Evolutionary conservation across 148 eudicot species (phyloP).

Genomic region (Vaccinium darrowii): DNA sequence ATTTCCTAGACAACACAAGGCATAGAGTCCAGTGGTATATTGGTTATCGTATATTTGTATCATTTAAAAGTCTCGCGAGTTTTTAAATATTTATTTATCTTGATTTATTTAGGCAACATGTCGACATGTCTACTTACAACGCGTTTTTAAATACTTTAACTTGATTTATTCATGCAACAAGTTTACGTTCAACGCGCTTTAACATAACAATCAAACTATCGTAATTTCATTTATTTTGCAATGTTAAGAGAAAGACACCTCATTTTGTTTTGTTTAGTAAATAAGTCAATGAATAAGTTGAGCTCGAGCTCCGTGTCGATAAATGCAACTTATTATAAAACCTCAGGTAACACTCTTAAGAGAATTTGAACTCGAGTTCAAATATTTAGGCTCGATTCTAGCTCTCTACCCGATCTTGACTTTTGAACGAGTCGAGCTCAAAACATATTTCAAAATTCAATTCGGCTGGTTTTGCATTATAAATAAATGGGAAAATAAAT

Average conservation of each 20-base stretch:
- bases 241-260: background rate
- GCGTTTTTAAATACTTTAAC: background rate
- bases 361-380: background rate
- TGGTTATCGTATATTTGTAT: background rate
- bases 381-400: background rate
- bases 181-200: background rate
- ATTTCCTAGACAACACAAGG: background rate
- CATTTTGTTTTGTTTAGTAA: background rate
- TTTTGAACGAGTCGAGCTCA: background rate
- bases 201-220: background rate
- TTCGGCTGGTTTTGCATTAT: background rate
- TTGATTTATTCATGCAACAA: background rate
- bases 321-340: background rate
- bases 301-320: background rate
- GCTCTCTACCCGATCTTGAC: background rate
- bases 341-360: background rate
- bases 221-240: background rate
- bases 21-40: background rate
- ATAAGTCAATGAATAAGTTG: too few relatives aligned
- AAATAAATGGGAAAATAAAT: background rate
- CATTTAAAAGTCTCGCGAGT: background rate
- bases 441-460: too few relatives aligned
- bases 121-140: background rate
- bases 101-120: background rate
- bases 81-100: background rate